Conservation (phyloP, 495 filamentous ascomycete genomes). For the Talaromyces liani region DNA sequence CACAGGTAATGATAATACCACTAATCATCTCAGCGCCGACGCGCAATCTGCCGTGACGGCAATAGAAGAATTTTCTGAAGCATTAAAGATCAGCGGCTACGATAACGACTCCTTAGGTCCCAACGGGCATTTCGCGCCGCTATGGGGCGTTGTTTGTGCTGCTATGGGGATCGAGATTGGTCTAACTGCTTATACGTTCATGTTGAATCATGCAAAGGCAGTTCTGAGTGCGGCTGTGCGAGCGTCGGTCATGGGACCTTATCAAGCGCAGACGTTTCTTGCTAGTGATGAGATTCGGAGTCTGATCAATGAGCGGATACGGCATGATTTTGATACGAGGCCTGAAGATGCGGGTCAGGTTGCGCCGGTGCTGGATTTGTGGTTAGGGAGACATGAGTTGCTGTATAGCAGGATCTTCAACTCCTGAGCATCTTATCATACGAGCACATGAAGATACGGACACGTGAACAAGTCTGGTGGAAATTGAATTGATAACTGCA, state of each 20-base stretch:
- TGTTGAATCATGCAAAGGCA: conserved; percentile 83
- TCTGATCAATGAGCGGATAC: conserved; percentile 54
- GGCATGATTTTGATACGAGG: conserved; percentile 46
- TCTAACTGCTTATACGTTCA: conserved; percentile 76
- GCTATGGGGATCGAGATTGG: conserved; percentile 53
- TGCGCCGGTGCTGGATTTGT: conserved; percentile 83
- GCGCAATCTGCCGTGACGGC: conserved; percentile 19
- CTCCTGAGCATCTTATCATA: conserved; percentile 29
- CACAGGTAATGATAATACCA: not conserved
- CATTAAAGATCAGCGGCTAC: conserved; percentile 25
- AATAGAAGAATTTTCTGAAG: conserved; percentile 32
- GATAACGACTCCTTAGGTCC: conserved; percentile 25
- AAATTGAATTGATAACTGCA: not conserved
- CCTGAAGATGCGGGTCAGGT: conserved; percentile 80
- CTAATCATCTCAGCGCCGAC: conserved; percentile 4
- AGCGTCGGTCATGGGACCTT: conserved; percentile 84
- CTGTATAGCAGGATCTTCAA: conserved; percentile 97
- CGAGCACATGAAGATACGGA: no score
- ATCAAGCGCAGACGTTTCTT: conserved; percentile 79
- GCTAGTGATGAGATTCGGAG: conserved; percentile 56
- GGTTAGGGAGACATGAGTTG: conserved; percentile 90
- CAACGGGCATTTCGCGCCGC: conserved; percentile 66
- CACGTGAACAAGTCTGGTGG: not conserved
- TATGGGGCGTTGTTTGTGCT: conserved; percentile 68
- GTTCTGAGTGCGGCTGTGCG: conserved; percentile 83